Conservation (phyloP, 768 basidiomycete species). For the Tubosaeta sp. region DNA sequence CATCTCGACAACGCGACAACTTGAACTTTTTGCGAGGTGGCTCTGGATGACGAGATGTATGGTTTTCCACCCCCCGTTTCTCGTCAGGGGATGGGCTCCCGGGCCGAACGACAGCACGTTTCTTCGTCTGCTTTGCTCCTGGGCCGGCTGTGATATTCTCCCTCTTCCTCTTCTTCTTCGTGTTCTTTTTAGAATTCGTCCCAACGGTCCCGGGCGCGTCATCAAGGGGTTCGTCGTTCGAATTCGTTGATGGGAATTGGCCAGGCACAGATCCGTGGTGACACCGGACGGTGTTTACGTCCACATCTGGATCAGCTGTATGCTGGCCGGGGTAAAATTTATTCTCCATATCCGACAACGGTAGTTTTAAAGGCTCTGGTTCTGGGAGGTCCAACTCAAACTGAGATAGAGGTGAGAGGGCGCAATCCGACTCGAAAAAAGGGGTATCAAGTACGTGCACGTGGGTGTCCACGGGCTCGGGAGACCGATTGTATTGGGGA, state of each 20-base stretch:
- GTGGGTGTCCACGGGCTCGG: background rate
- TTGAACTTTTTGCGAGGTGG: constrained; percentile 23
- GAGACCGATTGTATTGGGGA: background rate
- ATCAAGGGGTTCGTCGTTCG: background rate
- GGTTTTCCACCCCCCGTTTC: constrained; percentile 2
- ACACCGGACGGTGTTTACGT: background rate
- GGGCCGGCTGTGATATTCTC: background rate
- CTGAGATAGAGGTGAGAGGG: constrained; percentile 22
- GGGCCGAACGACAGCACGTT: constrained; percentile 1
- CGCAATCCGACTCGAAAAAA: background rate
- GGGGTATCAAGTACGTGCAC: background rate
- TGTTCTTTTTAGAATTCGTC: background rate
- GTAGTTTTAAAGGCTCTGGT: constrained; percentile 18
- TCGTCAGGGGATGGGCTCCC: background rate
- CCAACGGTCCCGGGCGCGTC: background rate
- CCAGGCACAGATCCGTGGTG: background rate
- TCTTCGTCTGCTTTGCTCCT: constrained; percentile 6
- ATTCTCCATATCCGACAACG: constrained; percentile 23
- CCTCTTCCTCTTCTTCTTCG: constrained; percentile 13
- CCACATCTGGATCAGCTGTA: background rate
- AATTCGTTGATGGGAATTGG: constrained; percentile 1
- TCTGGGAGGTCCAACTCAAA: constrained; percentile 21
- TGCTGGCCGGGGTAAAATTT: constrained; percentile 8
- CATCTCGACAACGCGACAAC: background rate
- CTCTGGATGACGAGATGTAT: background rate